phyloP scores from a whole-genome alignment of 176 grass and related monocot genomes.

The Aegilops umbellulata region DNA sequence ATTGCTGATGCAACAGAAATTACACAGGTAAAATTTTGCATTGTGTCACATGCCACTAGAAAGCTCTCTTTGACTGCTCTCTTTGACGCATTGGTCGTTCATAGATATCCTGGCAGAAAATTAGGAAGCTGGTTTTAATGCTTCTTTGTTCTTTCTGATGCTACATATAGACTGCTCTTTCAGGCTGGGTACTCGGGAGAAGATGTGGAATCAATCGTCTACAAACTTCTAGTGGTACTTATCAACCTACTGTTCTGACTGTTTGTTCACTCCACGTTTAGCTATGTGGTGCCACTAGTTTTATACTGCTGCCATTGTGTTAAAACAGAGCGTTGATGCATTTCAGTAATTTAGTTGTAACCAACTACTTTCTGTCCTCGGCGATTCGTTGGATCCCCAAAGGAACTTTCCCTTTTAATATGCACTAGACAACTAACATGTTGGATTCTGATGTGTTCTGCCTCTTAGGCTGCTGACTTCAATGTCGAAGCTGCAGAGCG shows the following conservation, averaged over 20 bases:
- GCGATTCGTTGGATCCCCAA: not conserved
- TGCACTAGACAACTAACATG: not conserved
- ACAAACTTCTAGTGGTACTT: slow-evolving; percentile 56
- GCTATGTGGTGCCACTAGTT: slow-evolving; percentile 6
- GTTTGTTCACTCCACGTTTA: not conserved
- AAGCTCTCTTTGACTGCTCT: not conserved
- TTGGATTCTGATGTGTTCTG: slow-evolving; percentile 17
- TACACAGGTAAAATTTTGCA: slow-evolving; percentile 37
- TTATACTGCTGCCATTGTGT: not conserved
- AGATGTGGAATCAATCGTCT: slow-evolving; percentile 62
- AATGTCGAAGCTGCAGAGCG: slow-evolving; percentile 46
- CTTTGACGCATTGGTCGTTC: not conserved
- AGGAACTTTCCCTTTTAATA: not conserved
- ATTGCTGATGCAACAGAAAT: slow-evolving; percentile 70
- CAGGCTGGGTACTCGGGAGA: slow-evolving; percentile 69
- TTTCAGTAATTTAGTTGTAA: not conserved
- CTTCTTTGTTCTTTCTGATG: slow-evolving; percentile 32
- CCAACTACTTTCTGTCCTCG: not conserved
- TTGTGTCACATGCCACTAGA: not conserved
- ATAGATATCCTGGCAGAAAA: not conserved
- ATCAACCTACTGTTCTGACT: slow-evolving; percentile 1
- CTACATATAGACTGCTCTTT: slow-evolving; percentile 29
- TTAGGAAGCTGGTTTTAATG: slow-evolving; percentile 3
- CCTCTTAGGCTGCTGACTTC: slow-evolving; percentile 63
- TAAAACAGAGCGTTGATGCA: not conserved